Conservation (phyloP, 495 filamentous ascomycete genomes). For the Xylaria bambusicola region DNA sequence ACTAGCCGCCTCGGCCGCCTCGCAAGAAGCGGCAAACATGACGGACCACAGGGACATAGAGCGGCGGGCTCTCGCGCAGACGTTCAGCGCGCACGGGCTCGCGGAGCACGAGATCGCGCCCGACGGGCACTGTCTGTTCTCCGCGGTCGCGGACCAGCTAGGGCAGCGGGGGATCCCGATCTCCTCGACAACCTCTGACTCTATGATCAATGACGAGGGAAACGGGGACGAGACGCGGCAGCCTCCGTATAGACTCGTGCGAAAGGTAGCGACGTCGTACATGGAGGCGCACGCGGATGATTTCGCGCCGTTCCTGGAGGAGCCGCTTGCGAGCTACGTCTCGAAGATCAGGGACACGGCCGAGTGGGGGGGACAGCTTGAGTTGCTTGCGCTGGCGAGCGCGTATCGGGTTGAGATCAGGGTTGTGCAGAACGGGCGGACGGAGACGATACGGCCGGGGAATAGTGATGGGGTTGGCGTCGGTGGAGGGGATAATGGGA, state of each 20-base stretch:
- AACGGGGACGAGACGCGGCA: constrained; percentile 16
- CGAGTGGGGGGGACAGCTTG: constrained; percentile 95
- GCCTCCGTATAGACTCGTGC: constrained; percentile 54
- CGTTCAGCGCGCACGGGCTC: constrained; percentile 58
- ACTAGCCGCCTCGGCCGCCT: constrained; percentile 64
- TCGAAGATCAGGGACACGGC: constrained; percentile 81
- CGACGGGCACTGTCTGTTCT: constrained; percentile 96
- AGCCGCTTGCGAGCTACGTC: constrained; percentile 72
- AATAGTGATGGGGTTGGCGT: constrained; percentile 33
- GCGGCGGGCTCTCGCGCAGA: constrained; percentile 63
- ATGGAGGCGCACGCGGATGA: constrained; percentile 54
- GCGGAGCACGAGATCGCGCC: constrained; percentile 79
- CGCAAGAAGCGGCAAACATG: constrained; percentile 70
- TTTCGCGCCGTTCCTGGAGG: constrained; percentile 75
- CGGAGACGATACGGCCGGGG: constrained; percentile 76
- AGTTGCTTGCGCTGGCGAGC: constrained; percentile 81
- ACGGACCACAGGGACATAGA: constrained; percentile 76
- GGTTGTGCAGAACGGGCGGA: constrained; percentile 80
- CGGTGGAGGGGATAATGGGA: constrained; percentile 21
- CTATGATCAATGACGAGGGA: too few species aligned
- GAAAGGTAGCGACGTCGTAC: constrained; percentile 59
- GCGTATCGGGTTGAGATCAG: constrained; percentile 80
- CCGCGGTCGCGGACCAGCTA: constrained; percentile 86
- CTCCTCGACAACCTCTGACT: too few species aligned
- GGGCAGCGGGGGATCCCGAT: constrained; percentile 43